These are phyloP conservation scores for Nosema muscidifuracis DNA, from an alignment of 371 early-diverging fungal genomes.

Conservation along the genomic window DNA sequence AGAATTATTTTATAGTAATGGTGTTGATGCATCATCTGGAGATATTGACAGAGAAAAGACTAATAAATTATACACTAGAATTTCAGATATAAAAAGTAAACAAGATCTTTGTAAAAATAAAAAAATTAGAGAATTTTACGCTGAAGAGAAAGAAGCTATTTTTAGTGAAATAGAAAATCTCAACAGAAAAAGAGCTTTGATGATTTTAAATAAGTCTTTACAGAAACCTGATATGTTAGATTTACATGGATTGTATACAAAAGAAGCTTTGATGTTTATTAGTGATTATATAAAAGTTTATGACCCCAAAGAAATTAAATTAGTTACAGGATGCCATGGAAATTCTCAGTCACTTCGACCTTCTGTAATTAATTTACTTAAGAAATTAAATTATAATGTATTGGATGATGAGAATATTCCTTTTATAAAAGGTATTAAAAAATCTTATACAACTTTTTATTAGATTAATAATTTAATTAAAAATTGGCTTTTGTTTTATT, in stretches of 20 bases:
- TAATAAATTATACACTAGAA: background rate
- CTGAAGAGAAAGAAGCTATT: background rate
- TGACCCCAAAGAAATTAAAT: background rate
- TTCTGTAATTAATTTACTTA: slow-evolving; percentile 10
- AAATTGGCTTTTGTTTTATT: too few species aligned
- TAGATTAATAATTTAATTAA: too few species aligned
- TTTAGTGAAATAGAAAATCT: background rate
- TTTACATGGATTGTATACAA: slow-evolving; percentile 14
- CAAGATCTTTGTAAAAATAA: background rate
- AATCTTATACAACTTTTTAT: too few species aligned
- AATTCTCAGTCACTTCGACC: slow-evolving; percentile 1
- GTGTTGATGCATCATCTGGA: background rate
- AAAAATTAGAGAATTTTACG: background rate
- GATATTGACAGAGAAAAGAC: background rate
- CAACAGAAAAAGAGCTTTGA: background rate
- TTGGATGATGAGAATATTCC: background rate
- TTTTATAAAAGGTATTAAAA: background rate
- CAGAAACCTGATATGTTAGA: slow-evolving; percentile 3
- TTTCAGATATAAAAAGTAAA: background rate
- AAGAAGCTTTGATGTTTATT: slow-evolving; percentile 20
- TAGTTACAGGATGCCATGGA: slow-evolving; percentile 13
- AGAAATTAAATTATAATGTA: background rate
- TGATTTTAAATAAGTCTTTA: slow-evolving; percentile 12
- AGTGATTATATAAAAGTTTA: slow-evolving; percentile 19
- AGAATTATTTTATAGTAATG: slow-evolving; percentile 4